Evolutionary conservation across 2,329 filamentous ascomycete species (phyloP).

Genomic region (Pseudogymnoascus sp.): DNA sequence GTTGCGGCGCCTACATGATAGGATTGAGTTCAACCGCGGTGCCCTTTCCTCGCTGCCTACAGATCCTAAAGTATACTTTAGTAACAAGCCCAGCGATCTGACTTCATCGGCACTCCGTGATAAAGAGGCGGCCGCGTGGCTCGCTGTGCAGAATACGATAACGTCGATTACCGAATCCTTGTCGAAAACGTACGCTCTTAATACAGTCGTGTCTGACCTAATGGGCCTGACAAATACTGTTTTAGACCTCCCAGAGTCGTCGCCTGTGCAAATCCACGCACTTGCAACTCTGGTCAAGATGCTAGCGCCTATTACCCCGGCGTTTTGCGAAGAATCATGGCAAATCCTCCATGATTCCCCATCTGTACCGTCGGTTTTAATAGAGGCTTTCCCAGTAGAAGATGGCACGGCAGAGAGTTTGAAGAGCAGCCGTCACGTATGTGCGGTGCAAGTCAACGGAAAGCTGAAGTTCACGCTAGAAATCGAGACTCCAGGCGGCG

Average conservation of each 20-base stretch:
- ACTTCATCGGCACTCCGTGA: conserved; percentile 18
- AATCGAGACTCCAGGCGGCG: conserved; percentile 44
- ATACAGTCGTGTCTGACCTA: conserved; percentile 74
- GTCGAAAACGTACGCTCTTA: conserved; percentile 64
- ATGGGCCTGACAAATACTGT: conserved; percentile 67
- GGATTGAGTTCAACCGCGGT: conserved; percentile 34
- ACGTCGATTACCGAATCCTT: conserved; percentile 59
- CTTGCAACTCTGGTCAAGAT: conserved; percentile 55
- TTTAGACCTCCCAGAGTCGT: neutral
- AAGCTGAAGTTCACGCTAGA: conserved; percentile 61
- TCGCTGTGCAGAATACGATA: conserved; percentile 59
- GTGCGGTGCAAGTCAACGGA: conserved; percentile 73
- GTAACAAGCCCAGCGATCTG: conserved; percentile 23
- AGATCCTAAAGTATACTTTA: conserved; percentile 21
- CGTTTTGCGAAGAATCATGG: conserved; percentile 77
- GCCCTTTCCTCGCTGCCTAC: conserved; percentile 7
- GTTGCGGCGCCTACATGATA: conserved; percentile 59
- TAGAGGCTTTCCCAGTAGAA: conserved; percentile 46
- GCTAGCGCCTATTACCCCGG: conserved; percentile 71
- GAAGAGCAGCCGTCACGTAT: conserved; percentile 39
- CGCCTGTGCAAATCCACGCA: conserved; percentile 39
- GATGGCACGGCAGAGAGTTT: conserved; percentile 45
- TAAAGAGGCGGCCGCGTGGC: conserved; percentile 41
- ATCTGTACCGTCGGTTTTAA: conserved; percentile 36
- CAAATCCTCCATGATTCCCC: conserved; percentile 39